Percentiles rank a stretch among this genome's conserved stretches.
phyloP scores from a whole-genome alignment of 805 yeast genomes.

The Suhomyces prunicola region DNA sequence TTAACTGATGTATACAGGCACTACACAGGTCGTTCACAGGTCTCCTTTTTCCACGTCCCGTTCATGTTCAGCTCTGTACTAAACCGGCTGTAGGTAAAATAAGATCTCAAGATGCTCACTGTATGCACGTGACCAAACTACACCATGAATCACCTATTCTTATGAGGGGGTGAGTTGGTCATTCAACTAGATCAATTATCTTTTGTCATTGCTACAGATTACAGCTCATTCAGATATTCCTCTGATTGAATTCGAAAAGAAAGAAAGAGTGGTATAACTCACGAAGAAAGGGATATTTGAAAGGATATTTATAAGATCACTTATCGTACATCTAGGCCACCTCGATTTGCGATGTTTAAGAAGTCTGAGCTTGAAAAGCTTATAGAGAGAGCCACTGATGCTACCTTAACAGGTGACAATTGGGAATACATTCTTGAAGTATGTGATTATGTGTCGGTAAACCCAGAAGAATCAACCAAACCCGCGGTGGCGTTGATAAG shows the following conservation, averaged over 20 bases:
- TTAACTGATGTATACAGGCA: background rate
- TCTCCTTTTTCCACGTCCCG: background rate
- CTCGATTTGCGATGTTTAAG: constrained; percentile 3
- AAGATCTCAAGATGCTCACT: background rate
- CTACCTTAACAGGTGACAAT: constrained; percentile 39
- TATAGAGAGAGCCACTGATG: constrained; percentile 38
- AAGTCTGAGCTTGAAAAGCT: constrained; percentile 4
- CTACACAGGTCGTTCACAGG: background rate
- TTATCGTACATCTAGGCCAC: background rate
- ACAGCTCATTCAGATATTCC: background rate
- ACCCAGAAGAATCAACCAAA: constrained; percentile 38
- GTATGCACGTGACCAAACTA: background rate
- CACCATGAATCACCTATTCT: background rate
- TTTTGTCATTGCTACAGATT: background rate
- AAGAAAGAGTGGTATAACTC: background rate
- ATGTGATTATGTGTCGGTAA: constrained; percentile 34
- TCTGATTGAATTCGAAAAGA: background rate
- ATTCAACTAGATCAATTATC: background rate
- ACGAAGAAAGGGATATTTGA: background rate
- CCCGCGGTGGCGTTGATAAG: constrained; percentile 27
- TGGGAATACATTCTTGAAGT: constrained; percentile 45
- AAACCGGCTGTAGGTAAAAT: background rate
- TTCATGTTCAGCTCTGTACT: background rate
- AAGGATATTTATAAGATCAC: background rate
- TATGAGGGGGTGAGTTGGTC: background rate